phyloP scores from a whole-genome alignment of 2,329 filamentous ascomycete genomes.

The Paramyrothecium roridum region DNA sequence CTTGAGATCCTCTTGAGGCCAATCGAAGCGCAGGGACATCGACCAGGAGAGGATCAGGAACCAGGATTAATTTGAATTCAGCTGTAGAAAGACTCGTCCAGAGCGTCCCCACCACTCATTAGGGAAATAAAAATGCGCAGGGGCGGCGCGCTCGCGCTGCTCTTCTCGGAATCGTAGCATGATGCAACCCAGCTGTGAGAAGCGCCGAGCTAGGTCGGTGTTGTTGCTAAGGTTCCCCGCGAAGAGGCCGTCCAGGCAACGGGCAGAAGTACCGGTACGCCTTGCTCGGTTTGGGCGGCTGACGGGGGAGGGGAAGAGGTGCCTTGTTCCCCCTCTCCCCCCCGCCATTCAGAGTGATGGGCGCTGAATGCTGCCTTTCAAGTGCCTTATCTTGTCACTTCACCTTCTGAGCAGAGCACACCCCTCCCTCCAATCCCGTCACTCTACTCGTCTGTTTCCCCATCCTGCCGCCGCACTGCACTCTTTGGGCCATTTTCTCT shows the following conservation, averaged over 20 bases:
- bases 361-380: too few relatives aligned
- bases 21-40: too few relatives aligned
- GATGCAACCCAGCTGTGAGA: too few relatives aligned
- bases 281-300: not conserved
- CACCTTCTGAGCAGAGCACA: not conserved
- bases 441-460: not conserved
- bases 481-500: slow-evolving; percentile 3
- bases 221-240: not conserved
- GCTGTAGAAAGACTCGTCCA: too few relatives aligned
- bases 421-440: not conserved
- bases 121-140: too few relatives aligned
- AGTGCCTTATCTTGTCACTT: not conserved
- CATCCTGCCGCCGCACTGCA: not conserved
- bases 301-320: not conserved
- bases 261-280: not conserved
- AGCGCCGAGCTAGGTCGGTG: not conserved
- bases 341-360: not conserved
- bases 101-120: too few relatives aligned
- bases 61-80: too few relatives aligned
- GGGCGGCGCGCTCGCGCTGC: too few relatives aligned
- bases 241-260: not conserved
- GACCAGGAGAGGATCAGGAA: too few relatives aligned
- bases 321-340: not conserved
- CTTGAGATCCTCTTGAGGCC: too few relatives aligned
- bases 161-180: too few relatives aligned